These are phyloP conservation scores for Fraxinus cuspidata DNA, from an alignment of 257 asterid species.

Conservation along the genomic window DNA sequence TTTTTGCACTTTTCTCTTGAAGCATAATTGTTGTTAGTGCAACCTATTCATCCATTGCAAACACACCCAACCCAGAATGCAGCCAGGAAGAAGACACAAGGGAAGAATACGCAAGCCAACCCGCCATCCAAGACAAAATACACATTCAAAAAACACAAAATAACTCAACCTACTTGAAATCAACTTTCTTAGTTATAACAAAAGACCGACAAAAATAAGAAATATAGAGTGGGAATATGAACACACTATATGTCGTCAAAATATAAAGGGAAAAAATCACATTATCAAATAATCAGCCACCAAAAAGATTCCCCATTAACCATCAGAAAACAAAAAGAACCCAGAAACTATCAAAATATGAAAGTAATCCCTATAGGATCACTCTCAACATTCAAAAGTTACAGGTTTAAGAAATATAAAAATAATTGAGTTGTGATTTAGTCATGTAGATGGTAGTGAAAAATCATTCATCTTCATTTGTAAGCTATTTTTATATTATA, in stretches of 20 bases:
- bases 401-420: neutral
- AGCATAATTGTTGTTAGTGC: slow-evolving; percentile 99
- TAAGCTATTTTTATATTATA: neutral
- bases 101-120: slow-evolving; percentile 80
- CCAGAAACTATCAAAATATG: neutral
- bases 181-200: slow-evolving; percentile 32
- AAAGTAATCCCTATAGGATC: neutral
- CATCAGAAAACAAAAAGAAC: neutral
- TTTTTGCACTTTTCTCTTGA: slow-evolving; percentile 97
- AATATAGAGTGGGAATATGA: slow-evolving; percentile 16
- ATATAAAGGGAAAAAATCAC: neutral
- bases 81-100: slow-evolving; percentile 76
- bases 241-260: neutral
- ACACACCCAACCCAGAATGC: slow-evolving; percentile 77
- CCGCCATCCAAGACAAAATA: slow-evolving; percentile 65
- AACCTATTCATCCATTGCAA: slow-evolving; percentile 83
- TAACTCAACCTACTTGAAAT: slow-evolving; percentile 59
- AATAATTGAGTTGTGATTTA: neutral
- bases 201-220: slow-evolving; percentile 17
- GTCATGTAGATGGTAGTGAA: neutral
- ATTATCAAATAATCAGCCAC: slow-evolving; percentile 18
- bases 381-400: neutral
- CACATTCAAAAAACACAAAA: slow-evolving; percentile 55
- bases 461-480: neutral
- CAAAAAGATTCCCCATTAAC: neutral